Base-by-base conservation (phyloP, 2,329 filamentous ascomycete species). In the Phaeosphaeriaceae sp. region DNA sequence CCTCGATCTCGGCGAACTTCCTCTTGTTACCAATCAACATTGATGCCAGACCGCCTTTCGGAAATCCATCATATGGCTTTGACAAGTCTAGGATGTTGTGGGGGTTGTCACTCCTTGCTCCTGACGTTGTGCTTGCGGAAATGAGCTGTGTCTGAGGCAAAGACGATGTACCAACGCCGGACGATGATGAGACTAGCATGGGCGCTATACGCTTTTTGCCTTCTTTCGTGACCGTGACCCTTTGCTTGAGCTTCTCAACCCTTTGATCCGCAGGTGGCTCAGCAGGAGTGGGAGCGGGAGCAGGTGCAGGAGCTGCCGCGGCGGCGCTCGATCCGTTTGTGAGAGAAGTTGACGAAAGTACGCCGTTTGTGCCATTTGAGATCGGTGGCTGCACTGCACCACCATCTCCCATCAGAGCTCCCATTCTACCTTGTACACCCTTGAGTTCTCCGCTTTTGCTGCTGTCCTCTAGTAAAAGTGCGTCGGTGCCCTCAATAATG, bases 141-240 rank as follows among this genome's bases (percentile, higher is more conserved):
- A 97, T 90, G 6, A 98, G 83, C 70, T 96, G 91, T 21, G 93
- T 91, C 71, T 96, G 92, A 1, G 94, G 94, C 13, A 97, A 81
- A 17, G 93, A 96, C 0, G 93, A 96, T 71, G 93, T 89, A 11
- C 91, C 92, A 1, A 90, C 91, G 2, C 91, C 92, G 9, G 93
- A 94, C 0, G 92, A 93, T 0, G 94, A 96, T 2, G 82, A 83
- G 7, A 99, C 92, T 13, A 99, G 84, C 63, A 99, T 83, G 1
- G 95, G 95, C 3, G 93, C 91, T 54, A 99, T 94, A 54, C 95
- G 87, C 80, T 99, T 99, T 80, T 95, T 98, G 27, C 95, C 95
- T 65, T 99, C 94, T 75, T 97, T 98, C 0, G 92, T 96, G 59
- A 97, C 89, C 0, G 94, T 97, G 3, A 98, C 93, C 52, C 95